A percentile compares a stretch with the other conserved stretches of the same genome.
phyloP scores from a whole-genome alignment of 2,329 filamentous ascomycete genomes.

The Aspergillus unguis region DNA sequence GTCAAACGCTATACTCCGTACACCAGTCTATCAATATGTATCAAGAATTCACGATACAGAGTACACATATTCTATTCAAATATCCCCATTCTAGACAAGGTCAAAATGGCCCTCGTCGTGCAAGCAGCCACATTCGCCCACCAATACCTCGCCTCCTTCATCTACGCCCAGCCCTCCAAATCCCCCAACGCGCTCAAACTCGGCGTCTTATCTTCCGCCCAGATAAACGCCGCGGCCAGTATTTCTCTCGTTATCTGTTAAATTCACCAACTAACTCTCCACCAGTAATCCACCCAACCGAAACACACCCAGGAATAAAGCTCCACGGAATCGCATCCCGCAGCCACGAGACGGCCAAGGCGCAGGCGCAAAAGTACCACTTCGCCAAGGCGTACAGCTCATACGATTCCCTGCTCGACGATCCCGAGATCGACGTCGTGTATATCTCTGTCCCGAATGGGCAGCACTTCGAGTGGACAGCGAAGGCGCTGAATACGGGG shows the following conservation, averaged over 20 bases:
- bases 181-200: no score
- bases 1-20: no score
- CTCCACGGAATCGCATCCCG: constrained; percentile 53
- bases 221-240: constrained; percentile 23
- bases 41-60: background rate
- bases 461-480: constrained; percentile 45
- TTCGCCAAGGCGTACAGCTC: constrained; percentile 37
- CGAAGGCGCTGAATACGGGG: constrained; percentile 46
- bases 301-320: constrained; percentile 53
- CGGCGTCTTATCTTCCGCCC: constrained; percentile 15
- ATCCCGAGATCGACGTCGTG: constrained; percentile 38
- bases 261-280: background rate
- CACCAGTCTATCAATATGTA: no score
- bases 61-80: background rate
- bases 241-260: background rate
- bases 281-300: constrained; percentile 40
- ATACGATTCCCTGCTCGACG: constrained; percentile 26
- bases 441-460: constrained; percentile 47
- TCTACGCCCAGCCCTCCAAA: background rate
- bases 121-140: background rate
- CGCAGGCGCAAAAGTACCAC: constrained; percentile 50
- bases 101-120: background rate
- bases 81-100: background rate
- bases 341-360: constrained; percentile 45
- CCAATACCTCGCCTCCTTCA: background rate